Base-by-base conservation (phyloP, 2,329 filamentous ascomycete genomes). In the Paecilomyces sp. region DNA sequence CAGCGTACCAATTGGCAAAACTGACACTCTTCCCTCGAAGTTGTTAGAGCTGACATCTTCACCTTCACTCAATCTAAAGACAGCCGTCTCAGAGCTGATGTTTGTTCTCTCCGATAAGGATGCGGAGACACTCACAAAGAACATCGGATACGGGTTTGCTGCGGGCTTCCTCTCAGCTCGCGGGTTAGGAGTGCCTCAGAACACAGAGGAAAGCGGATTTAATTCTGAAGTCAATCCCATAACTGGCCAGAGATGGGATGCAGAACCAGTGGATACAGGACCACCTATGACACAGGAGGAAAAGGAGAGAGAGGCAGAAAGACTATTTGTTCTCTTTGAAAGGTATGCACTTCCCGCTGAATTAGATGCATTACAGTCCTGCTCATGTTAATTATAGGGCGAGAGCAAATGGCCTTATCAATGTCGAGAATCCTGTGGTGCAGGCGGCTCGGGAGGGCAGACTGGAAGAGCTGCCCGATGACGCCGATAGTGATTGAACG, bases 141-240 rank as follows among this genome's bases (percentile, higher is more conserved):
- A 97, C 66, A 90, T 99, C 12, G 94, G 94, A 0, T 99, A 96
- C 70, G 94, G 94, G 0, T 96, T 90, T 69, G 94, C 94, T 0
- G 90, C 92, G 0, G 94, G 94, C 0, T 96, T 94, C 71, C 79
- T 99, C 15, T 88, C 92, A 77, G 88, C 89, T 63, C 89, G 93
- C 63, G 90, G 94, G 58, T 86, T 97, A 12, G 82, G 88, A 0
- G 80, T 96, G 24, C 91, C 92, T 0, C 81, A 86, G 60, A 86
- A 82, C 58, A 84, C 86, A 0, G 76, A 85, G 9, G 83, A 87
- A 65, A 61, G 65, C 22, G 64, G 63, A 3, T 57, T 69, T 12
- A 63, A 69, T 54, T 55, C 67, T 2, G 63, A 66, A 2, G 78
- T 95, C 57, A 97, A 97, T 65, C 91, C 92, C 0, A 85, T 97